These are phyloP conservation scores for Mychonastes homosphaera DNA, from an alignment of 139 green algal genomes.

Conservation along the genomic window DNA sequence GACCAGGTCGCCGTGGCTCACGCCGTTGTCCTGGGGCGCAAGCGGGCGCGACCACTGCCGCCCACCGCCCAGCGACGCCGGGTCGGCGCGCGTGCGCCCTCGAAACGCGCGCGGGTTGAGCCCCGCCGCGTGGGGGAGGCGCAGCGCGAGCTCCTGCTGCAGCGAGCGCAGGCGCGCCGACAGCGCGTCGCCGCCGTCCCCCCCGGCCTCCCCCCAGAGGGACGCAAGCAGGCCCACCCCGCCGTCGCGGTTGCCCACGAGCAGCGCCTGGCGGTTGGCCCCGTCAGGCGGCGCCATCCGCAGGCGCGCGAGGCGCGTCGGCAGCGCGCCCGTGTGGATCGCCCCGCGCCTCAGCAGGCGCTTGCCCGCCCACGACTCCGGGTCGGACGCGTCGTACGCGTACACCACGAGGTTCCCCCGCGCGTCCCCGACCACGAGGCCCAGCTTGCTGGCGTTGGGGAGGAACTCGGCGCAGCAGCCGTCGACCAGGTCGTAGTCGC, in stretches of 20 bases:
- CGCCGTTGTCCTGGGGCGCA: not conserved
- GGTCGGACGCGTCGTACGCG: slow-evolving; percentile 27
- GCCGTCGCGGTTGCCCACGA: slow-evolving; percentile 3
- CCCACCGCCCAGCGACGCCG: not conserved
- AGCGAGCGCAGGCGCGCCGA: slow-evolving; percentile 15
- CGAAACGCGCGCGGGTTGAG: slow-evolving; percentile 66
- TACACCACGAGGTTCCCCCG: slow-evolving; percentile 8
- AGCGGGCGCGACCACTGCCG: not conserved
- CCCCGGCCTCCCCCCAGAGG: slow-evolving; percentile 12
- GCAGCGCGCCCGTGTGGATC: slow-evolving; percentile 24
- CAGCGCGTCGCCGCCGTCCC: slow-evolving; percentile 10
- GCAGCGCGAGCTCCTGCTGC: slow-evolving; percentile 33
- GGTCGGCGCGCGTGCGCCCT: slow-evolving; percentile 9
- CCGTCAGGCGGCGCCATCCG: slow-evolving; percentile 20
- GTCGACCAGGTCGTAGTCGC: slow-evolving; percentile 61
- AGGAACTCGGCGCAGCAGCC: slow-evolving; percentile 54
- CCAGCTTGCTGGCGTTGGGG: slow-evolving; percentile 52
- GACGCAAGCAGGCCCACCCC: slow-evolving; percentile 18
- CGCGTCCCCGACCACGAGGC: slow-evolving; percentile 41
- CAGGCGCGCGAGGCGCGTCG: slow-evolving; percentile 11
- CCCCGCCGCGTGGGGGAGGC: slow-evolving; percentile 43
- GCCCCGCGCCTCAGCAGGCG: slow-evolving; percentile 36
- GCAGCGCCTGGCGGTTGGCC: slow-evolving; percentile 23
- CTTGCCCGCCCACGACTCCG: slow-evolving; percentile 41
- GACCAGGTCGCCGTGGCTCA: slow-evolving; percentile 53